Conservation (phyloP, 768 basidiomycete genomes). For the Boletus fagicola region DNA sequence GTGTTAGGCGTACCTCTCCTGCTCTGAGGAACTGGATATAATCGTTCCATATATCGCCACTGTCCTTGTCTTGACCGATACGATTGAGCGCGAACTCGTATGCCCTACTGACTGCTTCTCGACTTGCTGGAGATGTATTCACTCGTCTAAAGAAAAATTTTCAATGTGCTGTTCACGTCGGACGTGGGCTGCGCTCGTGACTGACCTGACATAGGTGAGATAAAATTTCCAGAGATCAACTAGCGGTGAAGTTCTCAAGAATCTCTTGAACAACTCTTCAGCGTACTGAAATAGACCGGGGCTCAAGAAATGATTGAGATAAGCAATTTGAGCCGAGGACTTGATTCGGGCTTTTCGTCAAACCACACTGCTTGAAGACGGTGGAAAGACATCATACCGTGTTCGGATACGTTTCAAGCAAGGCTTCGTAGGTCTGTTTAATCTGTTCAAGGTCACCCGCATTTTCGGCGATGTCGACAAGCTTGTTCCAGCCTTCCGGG, state of each 20-base stretch:
- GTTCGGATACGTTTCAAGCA: conserved; percentile 87
- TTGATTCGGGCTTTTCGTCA: conserved; percentile 35
- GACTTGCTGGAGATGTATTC: conserved; percentile 62
- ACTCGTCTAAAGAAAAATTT: conserved; percentile 49
- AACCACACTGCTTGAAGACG: conserved; percentile 25
- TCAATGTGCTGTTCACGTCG: conserved; percentile 9
- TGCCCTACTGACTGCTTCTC: conserved; percentile 79
- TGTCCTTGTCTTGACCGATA: conserved; percentile 89
- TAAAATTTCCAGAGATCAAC: conserved; percentile 94
- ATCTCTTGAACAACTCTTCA: conserved; percentile 86
- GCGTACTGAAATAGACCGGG: conserved; percentile 69
- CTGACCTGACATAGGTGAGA: conserved; percentile 86
- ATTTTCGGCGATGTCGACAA: conserved; percentile 75
- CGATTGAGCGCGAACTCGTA: conserved; percentile 92
- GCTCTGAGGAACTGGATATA: conserved; percentile 87
- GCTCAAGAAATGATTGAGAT: conserved; percentile 74
- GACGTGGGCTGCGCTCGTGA: conserved; percentile 21
- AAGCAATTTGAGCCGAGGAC: conserved; percentile 83
- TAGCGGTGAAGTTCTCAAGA: conserved; percentile 78
- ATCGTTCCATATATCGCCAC: conserved; percentile 90
- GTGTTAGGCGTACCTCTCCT: conserved; percentile 57
- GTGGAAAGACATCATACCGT: conserved; percentile 61
- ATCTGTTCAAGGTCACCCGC: conserved; percentile 78
- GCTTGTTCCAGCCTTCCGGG: conserved; percentile 73
- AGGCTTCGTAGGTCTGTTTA: conserved; percentile 75